phyloP scores from a whole-genome alignment of 805 yeast species.

The Saccharomyces cerevisiae region DNA sequence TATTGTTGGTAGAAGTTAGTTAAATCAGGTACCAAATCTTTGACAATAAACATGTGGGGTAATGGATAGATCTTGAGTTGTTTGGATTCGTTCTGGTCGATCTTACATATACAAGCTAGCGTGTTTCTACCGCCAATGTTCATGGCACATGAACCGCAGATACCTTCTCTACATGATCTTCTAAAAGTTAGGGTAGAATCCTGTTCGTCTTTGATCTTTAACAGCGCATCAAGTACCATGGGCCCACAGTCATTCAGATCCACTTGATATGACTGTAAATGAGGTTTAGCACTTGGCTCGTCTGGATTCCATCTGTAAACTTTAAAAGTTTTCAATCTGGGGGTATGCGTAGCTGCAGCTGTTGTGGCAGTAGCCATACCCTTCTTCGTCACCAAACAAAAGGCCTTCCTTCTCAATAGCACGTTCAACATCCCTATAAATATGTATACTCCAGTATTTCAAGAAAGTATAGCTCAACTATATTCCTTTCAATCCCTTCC shows the following conservation, averaged over 20 bases:
- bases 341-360: constrained; percentile 31
- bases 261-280: constrained; percentile 70
- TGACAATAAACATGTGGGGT: constrained; percentile 96
- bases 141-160: constrained; percentile 99
- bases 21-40: constrained; percentile 95
- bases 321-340: constrained; percentile 73
- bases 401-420: neutral
- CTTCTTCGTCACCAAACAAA: constrained; percentile 12
- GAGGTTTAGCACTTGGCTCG: constrained; percentile 85
- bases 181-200: constrained; percentile 93
- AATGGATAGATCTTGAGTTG: constrained; percentile 87
- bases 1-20: constrained; percentile 97
- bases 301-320: constrained; percentile 98
- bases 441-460: neutral
- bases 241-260: constrained; percentile 94
- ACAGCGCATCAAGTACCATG: constrained; percentile 90
- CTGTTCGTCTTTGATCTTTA: constrained; percentile 93
- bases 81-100: constrained; percentile 69
- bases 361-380: constrained; percentile 39
- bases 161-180: constrained; percentile 98
- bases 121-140: constrained; percentile 97
- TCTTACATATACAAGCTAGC: constrained; percentile 90
- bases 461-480: neutral
- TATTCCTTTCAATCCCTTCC: neutral
- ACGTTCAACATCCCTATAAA: neutral